Base-by-base conservation (phyloP, 768 basidiomycete genomes). In the Tricholoma furcatifolium region DNA sequence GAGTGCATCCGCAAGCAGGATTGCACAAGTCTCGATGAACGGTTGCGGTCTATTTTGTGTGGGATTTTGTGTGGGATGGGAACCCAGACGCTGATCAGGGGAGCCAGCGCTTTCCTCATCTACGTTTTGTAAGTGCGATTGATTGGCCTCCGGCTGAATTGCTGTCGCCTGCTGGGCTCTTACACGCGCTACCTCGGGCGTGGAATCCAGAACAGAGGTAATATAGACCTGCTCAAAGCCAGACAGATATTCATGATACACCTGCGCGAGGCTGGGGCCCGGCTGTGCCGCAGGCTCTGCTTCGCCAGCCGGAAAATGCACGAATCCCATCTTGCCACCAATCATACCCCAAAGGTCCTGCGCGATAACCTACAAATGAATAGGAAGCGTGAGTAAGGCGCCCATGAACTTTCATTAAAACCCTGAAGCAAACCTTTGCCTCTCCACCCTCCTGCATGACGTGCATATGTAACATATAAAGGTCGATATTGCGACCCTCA, bases 241-340 rank as follows among this genome's bases (percentile, higher is more conserved):
- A 3, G 63, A 56, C 11, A 91, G 74, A 55, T 78, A 83, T 31
- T 79, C 75, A 48, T 79, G 78, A 68, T 89, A 89, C 21, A 83
- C 73, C 56, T 80, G 75, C 1, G 85, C 88, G 27, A 80, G 74
- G 20, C 69, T 82, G 2, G 86, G 87, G 3, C 83, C 84, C 23
- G 78, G 75, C 59, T 79, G 82, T 4, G 80, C n/a, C n/a, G n/a
- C 73, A 11, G 87, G 85, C 55, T 87, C 83, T 3, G 72, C 65
- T 1, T 80, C 83, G 10, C 70, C 78, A 3, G 76, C 84, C 2
- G 83, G 83, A 57, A 88, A 87, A 48, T 83, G 76, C 2, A 84
- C 75, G 60, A 84, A 81, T 15, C 82, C 84, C 67, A 91, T 73
- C 20, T 76, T 78, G n/a, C 78, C 88, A n/a, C 80, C 88, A 51